Percentiles rank a stretch among this genome's conserved stretches.
These are phyloP conservation scores for Chlorella sp. DNA, from an alignment of 139 green algal species.

Conservation along the genomic window DNA sequence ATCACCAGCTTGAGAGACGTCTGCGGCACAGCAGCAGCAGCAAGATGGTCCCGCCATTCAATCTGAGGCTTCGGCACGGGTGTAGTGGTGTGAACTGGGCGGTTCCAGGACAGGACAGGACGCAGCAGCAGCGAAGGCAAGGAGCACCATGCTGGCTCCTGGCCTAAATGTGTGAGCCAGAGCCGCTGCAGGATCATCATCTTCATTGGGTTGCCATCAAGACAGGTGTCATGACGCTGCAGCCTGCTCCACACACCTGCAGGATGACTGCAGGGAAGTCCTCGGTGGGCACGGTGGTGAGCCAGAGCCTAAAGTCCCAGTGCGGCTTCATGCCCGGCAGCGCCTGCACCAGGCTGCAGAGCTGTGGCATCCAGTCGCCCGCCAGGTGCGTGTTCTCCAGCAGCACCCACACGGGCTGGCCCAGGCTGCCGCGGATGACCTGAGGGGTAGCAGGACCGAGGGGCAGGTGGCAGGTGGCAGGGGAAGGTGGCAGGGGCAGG, in stretches of 20 bases:
- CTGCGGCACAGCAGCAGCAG: too few relatives aligned
- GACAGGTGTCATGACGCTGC: too few relatives aligned
- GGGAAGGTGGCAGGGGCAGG: too few relatives aligned
- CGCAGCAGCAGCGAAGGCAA: too few relatives aligned
- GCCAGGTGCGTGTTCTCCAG: slow-evolving; percentile 71
- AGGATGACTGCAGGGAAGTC: slow-evolving; percentile 54
- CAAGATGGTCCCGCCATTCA: too few relatives aligned
- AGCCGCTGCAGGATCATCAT: background rate
- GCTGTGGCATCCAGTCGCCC: slow-evolving; percentile 54
- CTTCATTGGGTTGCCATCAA: background rate
- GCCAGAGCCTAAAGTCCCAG: slow-evolving; percentile 51
- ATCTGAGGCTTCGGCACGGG: too few relatives aligned
- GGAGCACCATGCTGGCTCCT: background rate
- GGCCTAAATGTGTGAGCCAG: background rate
- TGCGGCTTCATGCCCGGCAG: slow-evolving; percentile 34
- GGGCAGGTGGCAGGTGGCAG: too few relatives aligned
- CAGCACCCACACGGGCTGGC: slow-evolving; percentile 46
- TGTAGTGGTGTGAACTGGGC: too few relatives aligned
- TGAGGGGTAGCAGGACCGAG: too few relatives aligned
- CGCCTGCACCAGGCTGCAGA: slow-evolving; percentile 43
- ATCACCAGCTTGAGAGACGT: slow-evolving; percentile 32
- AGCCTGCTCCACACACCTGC: background rate
- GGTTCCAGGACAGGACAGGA: too few relatives aligned
- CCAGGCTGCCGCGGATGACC: slow-evolving; percentile 19
- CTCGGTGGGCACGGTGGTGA: slow-evolving; percentile 46